Evolutionary conservation across 345 rosid species (phyloP), one percentile per base, ranked within the genome.

Genomic region (Eucalyptus globulus): DNA sequence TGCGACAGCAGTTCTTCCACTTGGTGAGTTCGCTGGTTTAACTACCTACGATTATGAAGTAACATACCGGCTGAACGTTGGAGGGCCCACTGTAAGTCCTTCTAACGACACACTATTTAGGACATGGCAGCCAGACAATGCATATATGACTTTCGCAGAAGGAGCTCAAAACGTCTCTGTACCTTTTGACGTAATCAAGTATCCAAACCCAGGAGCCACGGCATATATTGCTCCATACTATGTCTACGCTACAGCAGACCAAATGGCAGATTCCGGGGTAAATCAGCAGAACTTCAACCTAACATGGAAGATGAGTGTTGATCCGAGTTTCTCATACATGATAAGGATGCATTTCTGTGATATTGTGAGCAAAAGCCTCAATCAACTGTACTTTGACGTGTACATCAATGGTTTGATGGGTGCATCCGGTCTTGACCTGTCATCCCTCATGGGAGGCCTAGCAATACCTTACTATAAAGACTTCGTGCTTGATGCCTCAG

Each of bases 291-390:
- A 94, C 69, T 96, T 96, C 91, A 97, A 97, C 86, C 95, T 97
- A 67, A 95, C 95, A 10, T 97, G 98, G 99, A 81, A 87, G 80
- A 89, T 95, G 94, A 88, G 9, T 47, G 96, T 96, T 34, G 97
- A 96, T 87, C 90, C 92, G 1, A 92, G 94, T 62, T 95, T 93
- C 88, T 89, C 94, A 22, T 97, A 97, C 91, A 88, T 95, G 90
- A 89, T 96, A 56, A 93, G 99, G 90, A 21, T 94, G 87, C 99
- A 96, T 87, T 97, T 97, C 88, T 95, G 99, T 90, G 98, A 97
- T 93, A 94, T 97, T 89, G 94, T 94, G 15, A 97, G 99, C 94
- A 91, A 92, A 90, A 91, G 93, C 86, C 95, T 93, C 17, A 92
- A 95, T 86, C 95, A 95, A 15, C 90, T 97, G 51, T 91, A 93